A percentile compares a stretch with the other conserved stretches of the same genome.
Conservation (phyloP, 176 grass and related monocot genomes). For the Musa schizocarpa region DNA sequence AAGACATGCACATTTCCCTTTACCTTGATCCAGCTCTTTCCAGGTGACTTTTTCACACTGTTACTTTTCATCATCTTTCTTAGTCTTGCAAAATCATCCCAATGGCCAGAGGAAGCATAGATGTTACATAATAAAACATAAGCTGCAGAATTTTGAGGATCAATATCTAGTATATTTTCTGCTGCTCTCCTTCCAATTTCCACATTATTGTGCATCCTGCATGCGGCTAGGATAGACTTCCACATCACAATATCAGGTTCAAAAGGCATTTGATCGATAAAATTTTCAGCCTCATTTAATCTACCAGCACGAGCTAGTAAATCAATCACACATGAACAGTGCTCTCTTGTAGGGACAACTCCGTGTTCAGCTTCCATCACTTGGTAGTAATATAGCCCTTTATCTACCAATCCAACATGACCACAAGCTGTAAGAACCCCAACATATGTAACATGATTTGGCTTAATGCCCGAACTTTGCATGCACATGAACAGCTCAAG, state of each 20-base stretch:
- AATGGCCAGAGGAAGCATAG: slow-evolving; percentile 20
- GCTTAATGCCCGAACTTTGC: slow-evolving; percentile 2
- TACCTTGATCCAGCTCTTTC: slow-evolving; percentile 26
- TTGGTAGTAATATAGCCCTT: slow-evolving; percentile 20
- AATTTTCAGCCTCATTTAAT: slow-evolving; percentile 14
- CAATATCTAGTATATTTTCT: slow-evolving; percentile 14
- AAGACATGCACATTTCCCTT: slow-evolving; percentile 18
- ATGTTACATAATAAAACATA: slow-evolving; percentile 18
- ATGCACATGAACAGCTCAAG: slow-evolving; percentile 16
- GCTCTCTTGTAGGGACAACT: slow-evolving; percentile 20
- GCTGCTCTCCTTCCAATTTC: slow-evolving; percentile 20
- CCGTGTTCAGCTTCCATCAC: slow-evolving; percentile 18
- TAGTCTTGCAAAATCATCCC: slow-evolving; percentile 26
- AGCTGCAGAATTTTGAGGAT: slow-evolving; percentile 24
- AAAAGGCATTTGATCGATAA: slow-evolving; percentile 18
- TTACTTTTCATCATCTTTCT: slow-evolving; percentile 22
- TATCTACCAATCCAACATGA: slow-evolving; percentile 14
- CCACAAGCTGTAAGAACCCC: slow-evolving; percentile 26
- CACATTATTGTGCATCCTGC: slow-evolving; percentile 16
- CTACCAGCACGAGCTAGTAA: slow-evolving; percentile 22
- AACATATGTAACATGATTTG: slow-evolving; percentile 23
- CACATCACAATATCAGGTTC: slow-evolving; percentile 25
- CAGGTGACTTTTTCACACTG: slow-evolving; percentile 18
- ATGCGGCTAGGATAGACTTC: slow-evolving; percentile 20
- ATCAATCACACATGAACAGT: slow-evolving; percentile 26